Base-by-base conservation (phyloP, 495 filamentous ascomycete species). In the Penicillium silybi region DNA sequence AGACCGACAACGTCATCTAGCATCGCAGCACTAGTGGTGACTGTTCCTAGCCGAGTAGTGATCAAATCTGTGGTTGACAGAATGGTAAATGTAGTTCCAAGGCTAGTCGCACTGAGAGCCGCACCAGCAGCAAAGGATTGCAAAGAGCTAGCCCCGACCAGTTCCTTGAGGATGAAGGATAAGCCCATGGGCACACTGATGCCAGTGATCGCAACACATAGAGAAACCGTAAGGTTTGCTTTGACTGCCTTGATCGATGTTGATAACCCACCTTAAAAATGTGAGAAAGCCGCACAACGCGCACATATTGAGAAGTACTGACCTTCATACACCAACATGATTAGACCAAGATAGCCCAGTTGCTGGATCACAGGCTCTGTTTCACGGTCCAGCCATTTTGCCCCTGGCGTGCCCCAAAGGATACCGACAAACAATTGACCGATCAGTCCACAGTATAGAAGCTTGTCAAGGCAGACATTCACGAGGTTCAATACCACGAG, bases 1-100 rank as follows among this genome's bases (percentile, higher is more conserved):
- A 93, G 67, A 0, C 89, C 88, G 15, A 87, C 77, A 1, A 93
- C 86, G 70, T 92, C 89, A 65, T 93, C 89, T 58, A 95, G 76
- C 78, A 93, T 86, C 17, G 88, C 90, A 3, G 86, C 87, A 48
- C 80, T 83, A 9, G 78, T 77, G 0, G 90, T 77, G 0, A 93
- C 84, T 0, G 80, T 78, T 0, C 89, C 89, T 2, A 92, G 66
- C 3, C 86, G 76, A 2, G 85, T 88, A 3, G 72, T 63, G 18
- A 74, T 71, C 11, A 86, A 69, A 7, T 71, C 75, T 0, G 75
- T 79, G 34, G 81, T 79, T 11, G 71, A 70, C 0, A 95, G 73
- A 25, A 93, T 81, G 3, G 85, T 81, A 48, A 92, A 92, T 0
- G 86, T 93, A 0, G 88, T 92, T 5, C 89, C 88, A 0, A 93